Evolutionary conservation across 257 asterid genomes (phyloP).

Genomic region (Petrea volubilis): DNA sequence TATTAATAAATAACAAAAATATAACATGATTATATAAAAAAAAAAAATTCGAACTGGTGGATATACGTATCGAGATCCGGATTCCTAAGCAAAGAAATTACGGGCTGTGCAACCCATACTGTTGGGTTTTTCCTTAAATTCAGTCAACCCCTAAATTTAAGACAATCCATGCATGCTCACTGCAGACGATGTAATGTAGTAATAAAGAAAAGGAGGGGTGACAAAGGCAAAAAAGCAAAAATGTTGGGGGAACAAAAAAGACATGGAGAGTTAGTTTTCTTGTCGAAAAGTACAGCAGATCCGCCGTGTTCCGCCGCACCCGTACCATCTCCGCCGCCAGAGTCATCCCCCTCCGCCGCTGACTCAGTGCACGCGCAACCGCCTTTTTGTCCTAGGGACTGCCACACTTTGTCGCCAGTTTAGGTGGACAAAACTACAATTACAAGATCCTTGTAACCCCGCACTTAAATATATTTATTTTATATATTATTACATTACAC

Average conservation of each 20-base stretch:
- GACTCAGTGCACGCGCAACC: conserved; percentile 53
- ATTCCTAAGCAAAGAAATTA: no score
- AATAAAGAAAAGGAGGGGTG: conserved; percentile 3
- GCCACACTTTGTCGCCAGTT: conserved; percentile 50
- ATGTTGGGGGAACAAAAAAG: conserved; percentile 27
- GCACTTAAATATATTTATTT: no score
- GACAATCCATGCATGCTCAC: conserved; percentile 23
- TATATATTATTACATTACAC: no score
- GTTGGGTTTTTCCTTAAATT: conserved; percentile 25
- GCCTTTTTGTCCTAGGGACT: conserved; percentile 36
- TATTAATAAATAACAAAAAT: no score
- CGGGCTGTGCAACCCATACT: no score
- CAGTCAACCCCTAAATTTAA: conserved; percentile 43
- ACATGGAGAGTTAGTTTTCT: conserved; percentile 21
- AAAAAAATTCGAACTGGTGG: no score
- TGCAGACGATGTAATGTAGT: background rate
- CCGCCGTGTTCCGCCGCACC: conserved; percentile 52
- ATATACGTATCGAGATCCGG: no score
- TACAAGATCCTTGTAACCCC: background rate
- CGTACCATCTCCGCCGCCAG: conserved; percentile 49
- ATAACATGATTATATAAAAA: no score
- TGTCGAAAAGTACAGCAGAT: conserved; percentile 33
- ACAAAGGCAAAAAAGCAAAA: conserved; percentile 27
- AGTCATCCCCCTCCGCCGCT: conserved; percentile 31
- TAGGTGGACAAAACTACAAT: conserved; percentile 41